A percentile compares a stretch with the other conserved stretches of the same genome.
phyloP scores from a whole-genome alignment of 1,139 yeast genomes.

The Sugiyamaella sp. region DNA sequence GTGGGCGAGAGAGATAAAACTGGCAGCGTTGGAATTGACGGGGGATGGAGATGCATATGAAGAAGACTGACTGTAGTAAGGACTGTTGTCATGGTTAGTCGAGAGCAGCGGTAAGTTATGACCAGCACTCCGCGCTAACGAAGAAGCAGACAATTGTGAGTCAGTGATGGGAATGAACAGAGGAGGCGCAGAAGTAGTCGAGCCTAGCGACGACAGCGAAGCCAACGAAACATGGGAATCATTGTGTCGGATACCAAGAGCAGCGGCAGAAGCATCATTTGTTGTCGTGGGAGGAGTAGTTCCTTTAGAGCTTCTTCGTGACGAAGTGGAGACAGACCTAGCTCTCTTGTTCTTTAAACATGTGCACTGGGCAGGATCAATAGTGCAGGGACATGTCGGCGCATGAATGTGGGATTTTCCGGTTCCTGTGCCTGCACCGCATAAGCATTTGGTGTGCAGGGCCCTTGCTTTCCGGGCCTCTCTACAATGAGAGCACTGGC shows the following conservation, averaged over 20 bases:
- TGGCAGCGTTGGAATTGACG: neutral
- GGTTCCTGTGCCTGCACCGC: constrained; percentile 56
- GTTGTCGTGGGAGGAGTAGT: constrained; percentile 13
- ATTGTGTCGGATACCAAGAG: constrained; percentile 2
- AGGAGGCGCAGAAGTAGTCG: constrained; percentile 13
- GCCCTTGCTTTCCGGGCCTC: constrained; percentile 73
- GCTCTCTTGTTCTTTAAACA: constrained; percentile 50
- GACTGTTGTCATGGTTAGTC: constrained; percentile 12
- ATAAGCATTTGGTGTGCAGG: constrained; percentile 71
- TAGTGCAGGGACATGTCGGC: constrained; percentile 56
- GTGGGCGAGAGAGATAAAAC: constrained; percentile 13
- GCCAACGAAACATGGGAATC: constrained; percentile 17
- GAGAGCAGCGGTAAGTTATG: neutral
- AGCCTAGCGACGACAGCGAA: constrained; percentile 6
- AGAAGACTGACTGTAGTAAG: constrained; percentile 14
- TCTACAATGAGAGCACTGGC: constrained; percentile 88
- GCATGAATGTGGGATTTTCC: constrained; percentile 45
- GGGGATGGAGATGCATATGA: constrained; percentile 17
- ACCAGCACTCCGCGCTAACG: constrained; percentile 2
- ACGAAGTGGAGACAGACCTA: constrained; percentile 10
- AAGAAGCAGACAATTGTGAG: constrained; percentile 6
- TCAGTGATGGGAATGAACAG: constrained; percentile 11
- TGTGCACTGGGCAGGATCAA: constrained; percentile 58
- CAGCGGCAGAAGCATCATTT: neutral
- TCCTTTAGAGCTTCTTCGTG: constrained; percentile 8